These are phyloP conservation scores for Rehmannia glutinosa DNA, from an alignment of 257 asterid genomes.

Conservation along the genomic window DNA sequence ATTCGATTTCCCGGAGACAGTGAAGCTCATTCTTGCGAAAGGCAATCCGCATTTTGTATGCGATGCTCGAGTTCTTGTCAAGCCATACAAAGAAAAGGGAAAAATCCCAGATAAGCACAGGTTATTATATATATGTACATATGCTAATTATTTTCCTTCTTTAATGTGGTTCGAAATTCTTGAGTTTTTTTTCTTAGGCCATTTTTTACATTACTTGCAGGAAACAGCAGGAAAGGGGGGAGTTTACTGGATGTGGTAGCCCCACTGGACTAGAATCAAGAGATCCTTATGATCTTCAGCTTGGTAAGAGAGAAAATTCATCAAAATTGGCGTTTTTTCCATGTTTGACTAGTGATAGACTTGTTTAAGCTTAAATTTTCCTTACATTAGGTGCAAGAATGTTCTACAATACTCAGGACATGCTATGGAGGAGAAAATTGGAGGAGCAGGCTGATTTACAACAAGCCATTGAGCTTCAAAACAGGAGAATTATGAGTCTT, in stretches of 20 bases:
- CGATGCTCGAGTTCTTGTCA: conserved; percentile 69
- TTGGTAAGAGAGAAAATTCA: too few species aligned
- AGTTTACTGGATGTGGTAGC: conserved; percentile 53
- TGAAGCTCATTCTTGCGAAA: conserved; percentile 65
- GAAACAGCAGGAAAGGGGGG: conserved; percentile 64
- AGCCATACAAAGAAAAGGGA: conserved; percentile 71
- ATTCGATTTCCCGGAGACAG: conserved; percentile 62
- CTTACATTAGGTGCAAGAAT: conserved; percentile 41
- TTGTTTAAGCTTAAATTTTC: not conserved
- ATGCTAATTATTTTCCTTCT: too few species aligned
- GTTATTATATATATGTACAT: too few species aligned
- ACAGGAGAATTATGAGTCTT: conserved; percentile 47
- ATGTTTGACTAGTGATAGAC: not conserved
- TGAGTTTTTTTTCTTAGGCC: too few species aligned
- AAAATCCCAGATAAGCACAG: conserved; percentile 66
- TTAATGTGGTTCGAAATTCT: too few species aligned
- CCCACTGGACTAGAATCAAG: conserved; percentile 60
- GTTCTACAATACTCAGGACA: conserved; percentile 50
- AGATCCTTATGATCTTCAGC: conserved; percentile 59
- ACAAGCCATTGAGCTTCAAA: conserved; percentile 64
- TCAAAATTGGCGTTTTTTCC: not conserved
- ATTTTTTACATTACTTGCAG: conserved; percentile 26
- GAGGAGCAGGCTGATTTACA: conserved; percentile 67
- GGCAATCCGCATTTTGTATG: conserved; percentile 82
- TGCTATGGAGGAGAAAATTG: conserved; percentile 62